phyloP scores from a whole-genome alignment of 2,329 filamentous ascomycete species.

The Penicillium glabrum region DNA sequence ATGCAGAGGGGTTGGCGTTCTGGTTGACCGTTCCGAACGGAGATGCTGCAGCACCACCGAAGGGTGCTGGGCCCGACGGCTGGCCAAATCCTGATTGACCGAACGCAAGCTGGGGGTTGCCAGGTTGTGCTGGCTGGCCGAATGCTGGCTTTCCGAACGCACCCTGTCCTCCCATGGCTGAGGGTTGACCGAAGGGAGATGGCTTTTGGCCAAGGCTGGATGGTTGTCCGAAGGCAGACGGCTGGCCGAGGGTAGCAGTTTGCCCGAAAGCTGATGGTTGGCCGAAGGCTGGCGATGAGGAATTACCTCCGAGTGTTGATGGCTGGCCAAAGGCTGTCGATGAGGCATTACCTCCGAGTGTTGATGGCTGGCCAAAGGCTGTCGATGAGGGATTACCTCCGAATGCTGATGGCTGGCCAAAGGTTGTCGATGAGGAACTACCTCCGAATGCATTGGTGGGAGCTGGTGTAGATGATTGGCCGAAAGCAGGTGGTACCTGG shows the following conservation, averaged over 20 bases:
- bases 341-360: neutral
- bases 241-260: slow-evolving; percentile 24
- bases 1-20: neutral
- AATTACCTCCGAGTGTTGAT: slow-evolving; percentile 3
- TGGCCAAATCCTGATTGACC: slow-evolving; percentile 6
- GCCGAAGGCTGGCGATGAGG: slow-evolving; percentile 7
- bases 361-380: slow-evolving; percentile 8
- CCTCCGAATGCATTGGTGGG: slow-evolving; percentile 4
- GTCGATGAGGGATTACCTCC: slow-evolving; percentile 1
- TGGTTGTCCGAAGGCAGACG: slow-evolving; percentile 12
- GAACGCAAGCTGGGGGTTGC: slow-evolving; percentile 3
- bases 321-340: slow-evolving; percentile 9
- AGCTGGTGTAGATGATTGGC: slow-evolving; percentile 23
- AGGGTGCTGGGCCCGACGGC: slow-evolving; percentile 5
- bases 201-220: slow-evolving; percentile 8
- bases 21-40: neutral
- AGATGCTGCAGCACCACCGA: neutral
- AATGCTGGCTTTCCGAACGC: slow-evolving; percentile 19
- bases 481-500: slow-evolving; percentile 27
- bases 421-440: slow-evolving; percentile 2
- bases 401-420: slow-evolving; percentile 10
- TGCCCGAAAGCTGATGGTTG: slow-evolving; percentile 23
- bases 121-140: slow-evolving; percentile 23
- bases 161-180: slow-evolving; percentile 18
- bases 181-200: slow-evolving; percentile 11